phyloP scores from a whole-genome alignment of 306 rosid species.

The Trifolium fragiferum region DNA sequence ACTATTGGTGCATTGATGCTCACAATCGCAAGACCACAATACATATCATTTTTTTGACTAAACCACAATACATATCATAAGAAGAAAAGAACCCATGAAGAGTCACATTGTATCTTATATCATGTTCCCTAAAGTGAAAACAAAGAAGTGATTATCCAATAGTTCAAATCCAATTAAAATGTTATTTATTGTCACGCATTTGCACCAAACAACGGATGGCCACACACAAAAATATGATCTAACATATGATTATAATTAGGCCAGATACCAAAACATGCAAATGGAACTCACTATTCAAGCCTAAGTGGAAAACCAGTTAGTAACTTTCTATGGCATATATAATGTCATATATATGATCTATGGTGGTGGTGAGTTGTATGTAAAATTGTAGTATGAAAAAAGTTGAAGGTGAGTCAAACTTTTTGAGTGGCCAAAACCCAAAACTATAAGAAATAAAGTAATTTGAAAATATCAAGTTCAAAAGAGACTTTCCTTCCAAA shows the following conservation, averaged over 20 bases:
- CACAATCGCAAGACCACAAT: not conserved
- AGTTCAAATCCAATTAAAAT: conserved; percentile 43
- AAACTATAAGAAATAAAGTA: too few relatives aligned
- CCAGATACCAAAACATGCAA: not conserved
- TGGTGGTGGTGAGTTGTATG: too few relatives aligned
- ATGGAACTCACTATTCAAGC: not conserved
- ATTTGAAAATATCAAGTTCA: too few relatives aligned
- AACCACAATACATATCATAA: conserved; percentile 4
- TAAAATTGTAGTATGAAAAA: too few relatives aligned
- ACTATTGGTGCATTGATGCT: conserved; percentile 31
- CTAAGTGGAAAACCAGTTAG: not conserved
- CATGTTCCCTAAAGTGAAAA: conserved; percentile 44
- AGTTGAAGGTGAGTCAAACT: too few relatives aligned
- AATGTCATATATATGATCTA: too few relatives aligned
- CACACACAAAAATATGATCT: conserved; percentile 30
- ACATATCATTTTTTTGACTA: too few relatives aligned
- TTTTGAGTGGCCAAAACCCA: too few relatives aligned
- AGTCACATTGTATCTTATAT: conserved; percentile 32
- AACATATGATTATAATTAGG: not conserved
- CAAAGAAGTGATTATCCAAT: conserved; percentile 34
- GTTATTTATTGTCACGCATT: conserved; percentile 7
- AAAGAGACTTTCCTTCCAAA: too few relatives aligned
- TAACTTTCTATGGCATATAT: conserved; percentile 1
- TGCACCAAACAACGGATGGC: conserved; percentile 14
- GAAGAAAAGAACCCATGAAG: conserved; percentile 16